phyloP scores from a whole-genome alignment of 805 yeast species.

The Kodamaea leandrae region DNA sequence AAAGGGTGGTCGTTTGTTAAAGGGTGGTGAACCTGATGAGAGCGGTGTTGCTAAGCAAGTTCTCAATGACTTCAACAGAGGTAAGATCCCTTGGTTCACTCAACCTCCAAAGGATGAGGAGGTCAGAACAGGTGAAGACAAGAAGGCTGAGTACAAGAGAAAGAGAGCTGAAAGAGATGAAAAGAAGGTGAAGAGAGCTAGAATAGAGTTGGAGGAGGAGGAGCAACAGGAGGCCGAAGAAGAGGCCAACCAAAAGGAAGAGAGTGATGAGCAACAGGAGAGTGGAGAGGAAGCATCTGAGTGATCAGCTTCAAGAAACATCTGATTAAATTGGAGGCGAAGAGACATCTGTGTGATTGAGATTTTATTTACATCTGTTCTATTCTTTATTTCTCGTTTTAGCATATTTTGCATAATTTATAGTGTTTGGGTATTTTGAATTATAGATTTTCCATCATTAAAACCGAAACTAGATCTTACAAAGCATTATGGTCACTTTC shows the following conservation, averaged over 20 bases:
- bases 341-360: too few species aligned
- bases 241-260: not conserved
- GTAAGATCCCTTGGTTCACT: slow-evolving; percentile 93
- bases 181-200: slow-evolving; percentile 25
- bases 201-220: slow-evolving; percentile 21
- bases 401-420: slow-evolving; percentile 1
- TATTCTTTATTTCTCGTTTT: not conserved
- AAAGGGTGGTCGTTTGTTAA: slow-evolving; percentile 86
- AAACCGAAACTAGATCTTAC: too few species aligned
- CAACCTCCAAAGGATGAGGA: slow-evolving; percentile 86
- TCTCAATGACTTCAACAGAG: slow-evolving; percentile 92
- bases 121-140: slow-evolving; percentile 55
- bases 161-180: slow-evolving; percentile 50
- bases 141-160: slow-evolving; percentile 51
- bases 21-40: slow-evolving; percentile 98
- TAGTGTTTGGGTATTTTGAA: slow-evolving; percentile 2
- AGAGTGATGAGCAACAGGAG: slow-evolving; percentile 1
- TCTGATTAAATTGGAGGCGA: too few species aligned
- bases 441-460: not conserved
- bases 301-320: too few species aligned
- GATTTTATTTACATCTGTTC: too few species aligned
- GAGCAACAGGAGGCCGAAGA: slow-evolving; percentile 14
- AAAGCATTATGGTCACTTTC: not conserved
- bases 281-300: not conserved
- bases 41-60: slow-evolving; percentile 87